Percentiles rank a stretch among this genome's conserved stretches.
Conservation (phyloP, 805 yeast genomes). For the Metschnikowia vanudenii region DNA sequence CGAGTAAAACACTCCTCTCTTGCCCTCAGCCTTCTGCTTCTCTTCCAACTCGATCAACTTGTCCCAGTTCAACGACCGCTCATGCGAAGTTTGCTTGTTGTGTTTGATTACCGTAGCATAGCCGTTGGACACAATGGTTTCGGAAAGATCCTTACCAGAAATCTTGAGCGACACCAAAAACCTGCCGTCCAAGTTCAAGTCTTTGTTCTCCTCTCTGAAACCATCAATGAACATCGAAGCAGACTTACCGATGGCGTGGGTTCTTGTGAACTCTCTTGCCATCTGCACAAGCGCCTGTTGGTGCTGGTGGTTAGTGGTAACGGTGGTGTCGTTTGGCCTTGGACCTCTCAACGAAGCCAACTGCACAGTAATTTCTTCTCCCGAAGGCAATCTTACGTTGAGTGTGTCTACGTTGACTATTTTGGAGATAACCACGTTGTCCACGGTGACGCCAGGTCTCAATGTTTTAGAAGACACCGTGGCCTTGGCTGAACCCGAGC, state of each 20-base stretch:
- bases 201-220: conserved; percentile 52
- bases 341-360: conserved; percentile 78
- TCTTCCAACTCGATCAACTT: conserved; percentile 66
- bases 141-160: conserved; percentile 53
- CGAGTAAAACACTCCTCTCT: conserved; percentile 61
- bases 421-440: conserved; percentile 53
- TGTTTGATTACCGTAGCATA: conserved; percentile 77
- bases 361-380: conserved; percentile 63
- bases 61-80: conserved; percentile 77
- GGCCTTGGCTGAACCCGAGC: conserved; percentile 5
- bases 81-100: conserved; percentile 64
- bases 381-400: conserved; percentile 49
- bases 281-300: conserved; percentile 55
- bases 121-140: conserved; percentile 60
- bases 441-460: conserved; percentile 49
- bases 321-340: conserved; percentile 54
- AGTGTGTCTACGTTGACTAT: conserved; percentile 70
- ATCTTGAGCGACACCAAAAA: conserved; percentile 59
- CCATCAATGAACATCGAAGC: conserved; percentile 65
- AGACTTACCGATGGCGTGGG: conserved; percentile 65
- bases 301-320: conserved; percentile 31
- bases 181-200: conserved; percentile 62
- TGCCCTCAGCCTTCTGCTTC: conserved; percentile 49
- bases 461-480: conserved; percentile 19
- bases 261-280: conserved; percentile 75